These are phyloP conservation scores for Adansonia rubrostipa DNA, from an alignment of 441 rosid genomes.

Conservation along the genomic window DNA sequence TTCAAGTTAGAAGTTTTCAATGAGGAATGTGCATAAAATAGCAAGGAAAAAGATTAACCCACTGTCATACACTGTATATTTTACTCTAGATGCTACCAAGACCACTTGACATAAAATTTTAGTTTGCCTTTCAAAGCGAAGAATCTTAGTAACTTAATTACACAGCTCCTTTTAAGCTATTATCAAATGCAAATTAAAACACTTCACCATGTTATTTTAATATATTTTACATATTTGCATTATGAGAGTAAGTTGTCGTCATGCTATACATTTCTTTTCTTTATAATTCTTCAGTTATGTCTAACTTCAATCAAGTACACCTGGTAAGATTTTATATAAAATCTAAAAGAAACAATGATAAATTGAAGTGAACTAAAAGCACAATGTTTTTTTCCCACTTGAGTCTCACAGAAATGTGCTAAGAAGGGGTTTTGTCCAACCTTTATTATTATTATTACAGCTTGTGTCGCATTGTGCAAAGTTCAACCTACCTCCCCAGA, in stretches of 20 bases:
- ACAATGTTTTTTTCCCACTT: not conserved
- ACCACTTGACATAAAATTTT: not conserved
- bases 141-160: not conserved
- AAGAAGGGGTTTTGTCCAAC: not conserved
- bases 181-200: not conserved
- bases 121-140: no score
- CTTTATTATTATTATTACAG: not conserved
- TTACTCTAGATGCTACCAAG: not conserved
- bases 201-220: not conserved
- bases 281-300: not conserved
- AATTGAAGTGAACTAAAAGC: conserved; percentile 1
- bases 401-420: not conserved
- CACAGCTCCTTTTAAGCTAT: not conserved
- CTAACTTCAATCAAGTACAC: not conserved
- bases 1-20: not conserved
- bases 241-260: not conserved
- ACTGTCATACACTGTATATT: not conserved
- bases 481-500: not conserved
- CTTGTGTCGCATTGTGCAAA: not conserved
- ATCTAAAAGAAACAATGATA: not conserved
- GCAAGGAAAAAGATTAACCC: not conserved
- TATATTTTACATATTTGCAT: not conserved
- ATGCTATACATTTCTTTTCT: not conserved
- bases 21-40: not conserved
- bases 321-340: not conserved